Evolutionary conservation across 2,329 filamentous ascomycete genomes (phyloP), one percentile per base, ranked within the genome.

Genomic region (Arthrobotrys entomopaga): DNA sequence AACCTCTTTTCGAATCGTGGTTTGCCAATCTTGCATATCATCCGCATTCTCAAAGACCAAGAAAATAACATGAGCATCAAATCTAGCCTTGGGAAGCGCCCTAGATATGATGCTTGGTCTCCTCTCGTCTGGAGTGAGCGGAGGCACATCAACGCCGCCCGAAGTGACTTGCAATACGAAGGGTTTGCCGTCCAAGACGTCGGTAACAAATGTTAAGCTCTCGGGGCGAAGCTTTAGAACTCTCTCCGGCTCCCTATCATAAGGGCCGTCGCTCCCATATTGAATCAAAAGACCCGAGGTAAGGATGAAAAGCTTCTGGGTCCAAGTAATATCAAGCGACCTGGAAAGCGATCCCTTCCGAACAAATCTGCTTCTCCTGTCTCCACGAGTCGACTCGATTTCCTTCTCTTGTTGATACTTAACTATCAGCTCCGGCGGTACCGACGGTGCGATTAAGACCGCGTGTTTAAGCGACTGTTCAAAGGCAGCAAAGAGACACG

Each of bases 1-100:
- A 42, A 75, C 70, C 48, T 75, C 64, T 40, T 65, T 69, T 50
- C 71, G 19, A n/a, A 75, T 65, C 56, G 56, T 69, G 26, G 58
- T 54, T 38, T 70, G 22, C 71, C 71, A 75, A 15, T 75, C 71
- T 48, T 75, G 71, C 71, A 75, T 75, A 10, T 75, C 71, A n/a
- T 75, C 71, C 42, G 71, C 71, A 22, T 50, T 64, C 11, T 75
- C 71, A 26, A 75, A 75, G 34, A 75, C 58, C 16, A 70, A 43
- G n/a, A 75, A 59, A 11, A 75, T 48, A 20, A 70, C 49, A 26
- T 67, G 57, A 43, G 70, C 70, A 59, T 74, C 70, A 34, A 63
- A 74, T 53, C 70, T 40, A 24, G 70, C 57, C 46, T 74, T 74
- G 24, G 70, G 63, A 3, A 58, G 22, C 15, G 57, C 34, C 43